Evolutionary conservation across 306 rosid species (phyloP), one percentile per base, ranked within the genome.

Genomic region (Sicyos baderoa): DNA sequence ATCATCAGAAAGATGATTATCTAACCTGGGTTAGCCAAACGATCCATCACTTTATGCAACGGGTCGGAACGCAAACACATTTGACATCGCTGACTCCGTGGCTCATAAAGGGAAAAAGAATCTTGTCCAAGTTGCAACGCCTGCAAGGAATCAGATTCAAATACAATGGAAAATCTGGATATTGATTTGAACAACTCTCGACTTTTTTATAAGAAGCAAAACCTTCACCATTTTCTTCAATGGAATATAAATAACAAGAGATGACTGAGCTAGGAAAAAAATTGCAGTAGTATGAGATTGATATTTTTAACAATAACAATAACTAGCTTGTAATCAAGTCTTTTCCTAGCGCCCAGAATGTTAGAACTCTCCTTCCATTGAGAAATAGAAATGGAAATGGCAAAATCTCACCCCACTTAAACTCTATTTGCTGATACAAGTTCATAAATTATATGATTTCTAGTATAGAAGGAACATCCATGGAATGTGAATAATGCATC

Each of bases 71-170:
- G 84, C 81, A 94, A 83, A 78, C 97, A 90, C 99, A 94, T 94
- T 80, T 90, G 97, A 83, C 96, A 94, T 80, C 99, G 82, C 77
- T 86, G 97, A 81, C 87, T 85, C 80, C 91, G 87, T 59, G 74
- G 82, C 80, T 90, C 96, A 58, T 71, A 82, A 78, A 88, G 71
- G 75, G 87, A 72, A 44, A 27, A 82, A 0, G 85, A 70, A 61
- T 90, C 99, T 76, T 90, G 99, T 67, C 90, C 95, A 84, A 94
- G 80, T 84, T 86, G 99, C 86, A 90, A 80, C 65, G 97, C 99
- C 99, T 94, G 72, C 27, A 81, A 18, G 81, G 70, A 68, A 25
- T 1, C 58, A 16, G n/a, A 57, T 35, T 5, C 9, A 54, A 22
- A 17, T 10, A 42, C 21, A 11, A 42, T 42, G 35, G n/a, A 19